Percentiles rank a stretch among this genome's conserved stretches.
Conservation (phyloP, 2,329 filamentous ascomycete genomes). For the Trichophyton benhamiae region DNA sequence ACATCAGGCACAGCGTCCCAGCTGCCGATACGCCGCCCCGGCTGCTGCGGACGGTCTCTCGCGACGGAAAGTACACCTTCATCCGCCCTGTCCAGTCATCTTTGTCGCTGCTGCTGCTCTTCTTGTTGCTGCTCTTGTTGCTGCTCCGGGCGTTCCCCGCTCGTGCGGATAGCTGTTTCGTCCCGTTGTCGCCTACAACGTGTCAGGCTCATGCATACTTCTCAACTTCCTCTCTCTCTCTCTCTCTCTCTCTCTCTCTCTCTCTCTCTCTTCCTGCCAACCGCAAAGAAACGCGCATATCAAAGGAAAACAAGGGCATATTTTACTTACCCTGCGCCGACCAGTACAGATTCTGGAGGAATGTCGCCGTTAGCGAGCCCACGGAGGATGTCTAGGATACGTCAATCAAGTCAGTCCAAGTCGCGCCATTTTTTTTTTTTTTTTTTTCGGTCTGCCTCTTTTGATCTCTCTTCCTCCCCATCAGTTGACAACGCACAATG, state of each 20-base stretch:
- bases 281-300: not conserved
- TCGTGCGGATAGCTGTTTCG: conserved; percentile 21
- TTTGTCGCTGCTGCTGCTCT: not conserved
- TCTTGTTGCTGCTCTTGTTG: too few species aligned
- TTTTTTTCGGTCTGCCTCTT: not conserved
- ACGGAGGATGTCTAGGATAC: conserved; percentile 58
- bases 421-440: too few species aligned
- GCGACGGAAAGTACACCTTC: conserved; percentile 69
- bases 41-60: conserved; percentile 54
- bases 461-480: not conserved
- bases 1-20: conserved; percentile 71
- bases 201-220: not conserved
- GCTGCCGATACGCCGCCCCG: conserved; percentile 52
- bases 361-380: conserved; percentile 57
- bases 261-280: too few species aligned
- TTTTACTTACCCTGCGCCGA: conserved; percentile 41
- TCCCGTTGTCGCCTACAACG: conserved; percentile 35
- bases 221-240: not conserved
- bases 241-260: too few species aligned
- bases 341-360: conserved; percentile 49
- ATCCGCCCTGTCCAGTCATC: conserved; percentile 42
- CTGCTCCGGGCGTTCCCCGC: not conserved
- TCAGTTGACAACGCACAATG: conserved; percentile 40
- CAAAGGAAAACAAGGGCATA: not conserved
- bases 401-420: not conserved